Evolutionary conservation across 2,329 filamentous ascomycete species (phyloP), one percentile per base, ranked within the genome.

Genomic region (Aspergillus terreus): DNA sequence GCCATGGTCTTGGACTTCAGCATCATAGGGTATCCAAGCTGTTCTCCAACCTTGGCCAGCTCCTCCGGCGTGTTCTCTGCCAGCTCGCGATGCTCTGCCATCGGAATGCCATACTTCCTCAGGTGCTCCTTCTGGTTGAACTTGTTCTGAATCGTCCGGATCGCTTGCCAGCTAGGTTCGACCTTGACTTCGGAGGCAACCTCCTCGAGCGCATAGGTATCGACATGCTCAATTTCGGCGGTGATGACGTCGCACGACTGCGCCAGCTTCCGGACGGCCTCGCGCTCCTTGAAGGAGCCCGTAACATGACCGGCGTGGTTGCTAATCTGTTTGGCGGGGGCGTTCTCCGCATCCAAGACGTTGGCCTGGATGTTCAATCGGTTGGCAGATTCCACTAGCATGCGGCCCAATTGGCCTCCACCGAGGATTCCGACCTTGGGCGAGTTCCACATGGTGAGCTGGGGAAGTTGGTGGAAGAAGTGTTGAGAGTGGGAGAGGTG

Each of bases 171-270:
- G 53, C 85, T 89, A 1, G 92, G 91, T 65, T 96, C 84, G 2
- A 90, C 79, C 38, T 84, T 77, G 40, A 87, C 80, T 57, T 82
- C 73, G 4, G 87, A 83, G 32, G 85, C 68, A 51, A 96, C 84
- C 66, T 95, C 88, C 71, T 96, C 90, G 4, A 96, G 81, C 21
- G 94, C 86, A 48, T 90, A 79, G n/a, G 90, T 94, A 70, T 96
- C 84, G 52, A 96, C 87, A 72, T 96, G 92, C 77, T 97, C 92
- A 58, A 96, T 96, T 72, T 97, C 92, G 12, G 95, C 89, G 0
- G 91, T 96, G 55, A 96, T 77, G 14, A 95, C 83, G 67, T 95
- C 89, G 62, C 85, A 90, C 32, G 78, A 74, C 36, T 81, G 74
- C 2, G 92, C 91, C n/a, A 97, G 78, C 68, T 90, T 80, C 41